phyloP scores from a whole-genome alignment of 2,329 filamentous ascomycete species.

The Diaporthe caulivora region DNA sequence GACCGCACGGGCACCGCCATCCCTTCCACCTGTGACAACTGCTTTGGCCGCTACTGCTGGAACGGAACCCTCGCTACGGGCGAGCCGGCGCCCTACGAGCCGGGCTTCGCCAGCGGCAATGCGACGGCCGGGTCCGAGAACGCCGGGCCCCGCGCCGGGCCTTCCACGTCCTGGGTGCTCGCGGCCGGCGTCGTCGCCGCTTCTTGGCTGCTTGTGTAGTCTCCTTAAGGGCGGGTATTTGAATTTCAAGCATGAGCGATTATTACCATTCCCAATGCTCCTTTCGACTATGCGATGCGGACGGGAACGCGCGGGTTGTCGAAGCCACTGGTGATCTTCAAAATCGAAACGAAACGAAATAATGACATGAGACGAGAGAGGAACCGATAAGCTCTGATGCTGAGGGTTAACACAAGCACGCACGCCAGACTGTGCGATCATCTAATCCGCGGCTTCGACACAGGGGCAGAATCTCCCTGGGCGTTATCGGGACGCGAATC shows the following conservation, averaged over 20 bases:
- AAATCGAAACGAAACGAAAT: background rate
- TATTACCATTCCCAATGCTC: no score
- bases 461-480: background rate
- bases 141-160: background rate
- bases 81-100: constrained; percentile 47
- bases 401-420: no score
- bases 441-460: background rate
- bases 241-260: no score
- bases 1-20: constrained; percentile 76
- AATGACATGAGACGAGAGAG: background rate
- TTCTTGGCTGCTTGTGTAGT: constrained; percentile 4
- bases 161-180: background rate
- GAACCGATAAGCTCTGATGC: background rate
- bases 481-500: background rate
- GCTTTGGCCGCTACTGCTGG: constrained; percentile 93
- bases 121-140: constrained; percentile 18
- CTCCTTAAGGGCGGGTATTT: background rate
- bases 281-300: no score
- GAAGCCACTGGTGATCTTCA: background rate
- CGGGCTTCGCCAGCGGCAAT: constrained; percentile 47
- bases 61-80: constrained; percentile 72
- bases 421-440: background rate
- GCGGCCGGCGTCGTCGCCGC: constrained; percentile 11
- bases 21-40: constrained; percentile 79
- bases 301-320: background rate